Base-by-base conservation (phyloP, 495 filamentous ascomycete species). In the Jackrogersella multiformis region DNA sequence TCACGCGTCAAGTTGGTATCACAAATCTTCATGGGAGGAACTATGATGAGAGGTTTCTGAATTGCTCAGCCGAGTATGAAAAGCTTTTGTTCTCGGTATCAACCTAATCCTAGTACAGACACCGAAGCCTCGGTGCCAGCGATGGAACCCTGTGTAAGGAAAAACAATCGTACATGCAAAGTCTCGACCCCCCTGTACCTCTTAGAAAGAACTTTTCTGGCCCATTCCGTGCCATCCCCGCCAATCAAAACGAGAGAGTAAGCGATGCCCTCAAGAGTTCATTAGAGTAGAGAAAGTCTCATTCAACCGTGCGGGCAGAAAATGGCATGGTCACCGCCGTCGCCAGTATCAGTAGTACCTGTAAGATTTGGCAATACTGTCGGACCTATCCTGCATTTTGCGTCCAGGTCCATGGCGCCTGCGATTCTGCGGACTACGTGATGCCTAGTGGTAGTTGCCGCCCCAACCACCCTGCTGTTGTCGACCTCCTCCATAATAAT, bases 381-480 rank as follows among this genome's bases (percentile, higher is more conserved):
- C 36, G 16, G 18, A 52, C 20, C 36, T 53, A 41, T 41, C 38
- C 34, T 41, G 48, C 41, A 24, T 23, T 57, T 36, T 28, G 39
- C 18, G 51, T 38, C 28, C 12, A 45, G 23, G 20, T 51, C 34
- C 8, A 20, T 18, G 42, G n/a, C 20, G 35, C 61, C 26, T 61
- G 30, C 59, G 63, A 61, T 55, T 57, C 13, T 48, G 53, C 46
- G 52, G 64, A 55, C 56, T 49, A 30, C 54, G 55, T 34, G 64
- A 73, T 58, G 48, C 60, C 66, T 82, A 82, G 72, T 82, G 78
- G 74, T 93, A 92, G 80, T 92, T 92, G 74, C 85, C 87, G 67
- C 87, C 89, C 88, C 89, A 92, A 53, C 85, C 85, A 54, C 82
- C 78, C 63, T 79, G 80, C 61, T 74, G 74, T 55, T 84, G 82